phyloP scores from a whole-genome alignment of 2,329 filamentous ascomycete species.

The Fusarium tanahbumbuense region DNA sequence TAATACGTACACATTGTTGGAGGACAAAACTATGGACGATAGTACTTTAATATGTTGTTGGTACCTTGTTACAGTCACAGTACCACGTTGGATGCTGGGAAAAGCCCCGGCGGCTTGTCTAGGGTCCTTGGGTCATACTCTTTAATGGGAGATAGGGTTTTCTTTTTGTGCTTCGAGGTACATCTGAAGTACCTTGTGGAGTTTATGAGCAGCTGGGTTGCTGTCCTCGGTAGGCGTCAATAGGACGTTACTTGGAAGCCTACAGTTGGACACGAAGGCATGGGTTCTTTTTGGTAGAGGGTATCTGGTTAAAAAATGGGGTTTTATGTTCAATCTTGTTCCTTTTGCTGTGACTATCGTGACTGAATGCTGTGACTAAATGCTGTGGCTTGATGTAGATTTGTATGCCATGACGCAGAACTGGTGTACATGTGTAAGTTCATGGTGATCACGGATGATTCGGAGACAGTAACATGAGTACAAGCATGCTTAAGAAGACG shows the following conservation, averaged over 20 bases:
- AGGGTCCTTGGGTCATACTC: slow-evolving; percentile 40
- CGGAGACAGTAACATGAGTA: slow-evolving; percentile 1
- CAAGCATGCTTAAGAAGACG: slow-evolving; percentile 7
- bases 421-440: slow-evolving; percentile 1
- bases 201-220: slow-evolving; percentile 43
- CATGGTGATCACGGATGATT: background rate
- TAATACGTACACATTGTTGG: slow-evolving; percentile 49
- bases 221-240: slow-evolving; percentile 33
- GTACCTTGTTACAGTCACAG: slow-evolving; percentile 36
- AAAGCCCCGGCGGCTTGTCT: slow-evolving; percentile 52
- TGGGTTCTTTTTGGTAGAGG: slow-evolving; percentile 26
- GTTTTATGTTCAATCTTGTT: slow-evolving; percentile 32
- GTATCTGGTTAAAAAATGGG: slow-evolving; percentile 35
- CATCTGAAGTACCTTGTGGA: slow-evolving; percentile 24
- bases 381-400: background rate
- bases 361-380: background rate
- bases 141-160: slow-evolving; percentile 41
- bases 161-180: slow-evolving; percentile 28
- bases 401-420: background rate
- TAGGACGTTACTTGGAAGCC: slow-evolving; percentile 30
- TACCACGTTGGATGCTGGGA: slow-evolving; percentile 43
- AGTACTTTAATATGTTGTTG: slow-evolving; percentile 44
- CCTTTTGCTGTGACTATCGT: background rate
- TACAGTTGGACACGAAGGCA: slow-evolving; percentile 42
- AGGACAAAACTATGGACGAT: slow-evolving; percentile 41